Base-by-base conservation (phyloP, 73 alveolate genomes). In the Tetrahymena borealis region DNA sequence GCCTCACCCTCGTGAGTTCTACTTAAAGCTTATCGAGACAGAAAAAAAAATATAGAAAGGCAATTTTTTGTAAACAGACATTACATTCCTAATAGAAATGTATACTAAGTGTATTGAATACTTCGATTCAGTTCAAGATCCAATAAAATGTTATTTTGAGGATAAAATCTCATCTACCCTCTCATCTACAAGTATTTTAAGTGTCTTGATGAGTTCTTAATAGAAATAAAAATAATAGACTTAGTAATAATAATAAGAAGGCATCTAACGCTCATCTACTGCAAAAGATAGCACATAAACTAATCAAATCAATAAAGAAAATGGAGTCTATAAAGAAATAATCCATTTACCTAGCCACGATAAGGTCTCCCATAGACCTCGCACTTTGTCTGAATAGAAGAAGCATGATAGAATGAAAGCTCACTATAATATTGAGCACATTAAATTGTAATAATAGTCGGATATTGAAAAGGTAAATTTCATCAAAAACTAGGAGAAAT, bases 401-500 rank as follows among this genome's bases (percentile, higher is more conserved):
- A 60, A 60, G 85, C 85, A 60, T 20, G 85, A 60, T 60, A 60
- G 85, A n/a, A 60, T 60, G 85, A 60, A 60, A 60, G 85, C 85
- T 3, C 85, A 60, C 5, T 60, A 60, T 35, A 60, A 60, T 60
- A 60, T 60, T 0, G 85, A 60, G 85, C 85, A 60, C 85, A 60
- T 60, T 24, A 60, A 60, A 60, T n/a, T 60, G 38, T 60, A 60
- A 9, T 24, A 60, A 60, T 60, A 60, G 9, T 24, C 85, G 28
- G 85, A 60, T 20, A 13, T 60, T 1, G 85, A 60, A n/a, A 60
- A 60, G 28, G 85, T 35, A 5, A 60, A 60, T 20, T 60, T 60
- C 85, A 60, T 60, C 1, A 60, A 60, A 60, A 35, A 32, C 31
- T 60, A 60, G 37, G 85, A 60, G 28, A 2, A 24, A 35, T 20